Percentiles rank a stretch among this genome's conserved stretches.
Evolutionary conservation across 2,329 filamentous ascomycete genomes (phyloP).

Genomic region (Cryphonectria japonica): DNA sequence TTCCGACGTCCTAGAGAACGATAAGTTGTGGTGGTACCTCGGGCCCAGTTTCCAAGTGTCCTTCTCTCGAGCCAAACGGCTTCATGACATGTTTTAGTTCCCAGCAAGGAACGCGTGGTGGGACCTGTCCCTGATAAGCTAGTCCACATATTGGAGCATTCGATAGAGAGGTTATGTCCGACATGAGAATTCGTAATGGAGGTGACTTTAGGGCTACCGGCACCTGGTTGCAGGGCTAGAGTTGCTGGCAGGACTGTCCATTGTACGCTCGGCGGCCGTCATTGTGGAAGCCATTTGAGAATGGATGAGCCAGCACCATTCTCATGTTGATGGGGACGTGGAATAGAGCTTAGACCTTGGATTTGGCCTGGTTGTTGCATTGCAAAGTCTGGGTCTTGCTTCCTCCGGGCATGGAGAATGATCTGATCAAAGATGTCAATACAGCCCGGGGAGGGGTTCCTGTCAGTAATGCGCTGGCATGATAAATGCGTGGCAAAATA

Average conservation of each 20-base stretch:
- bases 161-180: background rate
- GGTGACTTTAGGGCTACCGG: background rate
- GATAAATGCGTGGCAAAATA: background rate
- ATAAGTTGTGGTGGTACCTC: too few relatives aligned
- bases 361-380: too few relatives aligned
- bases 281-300: too few relatives aligned
- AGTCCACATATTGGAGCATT: background rate
- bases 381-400: too few relatives aligned
- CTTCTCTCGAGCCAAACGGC: too few relatives aligned
- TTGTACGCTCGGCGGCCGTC: too few relatives aligned
- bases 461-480: background rate
- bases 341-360: too few relatives aligned
- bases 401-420: background rate
- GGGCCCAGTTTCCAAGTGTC: background rate
- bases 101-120: background rate
- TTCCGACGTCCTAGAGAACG: too few relatives aligned
- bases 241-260: too few relatives aligned
- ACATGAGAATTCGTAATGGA: background rate
- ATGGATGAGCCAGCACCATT: too few relatives aligned
- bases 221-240: background rate
- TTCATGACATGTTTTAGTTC: background rate
- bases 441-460: background rate
- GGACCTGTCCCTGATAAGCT: too few relatives aligned
- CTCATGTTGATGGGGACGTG: too few relatives aligned
- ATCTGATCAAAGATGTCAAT: background rate